Evolutionary conservation across 257 asterid species (phyloP), one percentile per base, ranked within the genome.

Genomic region (Mentha longifolia): DNA sequence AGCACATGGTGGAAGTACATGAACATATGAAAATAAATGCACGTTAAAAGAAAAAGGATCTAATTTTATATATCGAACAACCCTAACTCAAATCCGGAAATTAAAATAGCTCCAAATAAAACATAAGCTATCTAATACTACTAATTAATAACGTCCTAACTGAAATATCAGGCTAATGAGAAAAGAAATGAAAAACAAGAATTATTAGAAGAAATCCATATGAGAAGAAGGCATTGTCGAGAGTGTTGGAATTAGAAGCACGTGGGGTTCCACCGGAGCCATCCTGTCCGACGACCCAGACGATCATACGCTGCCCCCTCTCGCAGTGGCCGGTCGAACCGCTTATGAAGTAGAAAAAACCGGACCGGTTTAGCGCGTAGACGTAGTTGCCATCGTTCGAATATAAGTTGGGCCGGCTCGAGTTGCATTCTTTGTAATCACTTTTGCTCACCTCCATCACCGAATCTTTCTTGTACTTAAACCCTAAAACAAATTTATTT

Each of bases 281-380:
- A 25, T 78, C 88, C 42, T 77, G 82, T 0, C 71, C 78, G 58
- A 90, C 59, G 12, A 89, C 96, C 85, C 84, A 87, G 0, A 91
- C 82, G 63, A 85, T 80, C 91, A 91, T 78, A 1, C 71, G 65
- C 77, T 85, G 92, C 35, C 96, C 96, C 73, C 56, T 71, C 25
- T 78, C 77, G 43, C 97, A 91, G 69, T 91, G 95, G 9, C 92
- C 96, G 13, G 91, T 68, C 9, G 86, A 78, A 42, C 95, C 96
- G 51, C 95, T 85, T 14, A 87, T 83, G 86, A 91, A 91, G 75
- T 85, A 87, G 76, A 84, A 91, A 37, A 82, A 80, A 4, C 97
- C 92, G 2, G 95, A 64, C 7, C 84, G 88, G 65, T 87, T 73
- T 1, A 91, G 77, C 0, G 60, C 55, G 74, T 61, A 72, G 41